Evolutionary conservation across 306 rosid genomes (phyloP).

Genomic region (Fragaria vesca): DNA sequence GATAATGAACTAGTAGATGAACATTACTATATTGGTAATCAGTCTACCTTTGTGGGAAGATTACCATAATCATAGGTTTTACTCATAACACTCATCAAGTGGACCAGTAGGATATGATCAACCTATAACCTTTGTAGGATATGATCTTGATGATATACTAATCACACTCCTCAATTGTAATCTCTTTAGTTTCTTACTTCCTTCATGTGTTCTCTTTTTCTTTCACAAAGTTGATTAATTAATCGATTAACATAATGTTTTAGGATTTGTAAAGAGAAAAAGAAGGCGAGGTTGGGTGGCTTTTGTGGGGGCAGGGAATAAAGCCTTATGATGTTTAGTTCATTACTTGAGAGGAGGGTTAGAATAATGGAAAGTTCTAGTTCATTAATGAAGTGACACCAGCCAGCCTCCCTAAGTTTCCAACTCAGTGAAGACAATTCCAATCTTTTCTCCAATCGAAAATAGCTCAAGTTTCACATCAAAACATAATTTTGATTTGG

Average conservation of each 20-base stretch:
- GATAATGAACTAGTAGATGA: background rate
- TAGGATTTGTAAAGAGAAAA: conserved; percentile 14
- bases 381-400: conserved; percentile 6
- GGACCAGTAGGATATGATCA: background rate
- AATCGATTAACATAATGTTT: background rate
- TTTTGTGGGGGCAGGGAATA: conserved; percentile 23
- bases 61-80: background rate
- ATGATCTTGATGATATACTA: background rate
- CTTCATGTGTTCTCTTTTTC: background rate
- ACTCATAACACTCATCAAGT: background rate
- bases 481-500: background rate
- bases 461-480: conserved; percentile 15
- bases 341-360: conserved; percentile 12
- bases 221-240: conserved; percentile 20
- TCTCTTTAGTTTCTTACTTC: background rate
- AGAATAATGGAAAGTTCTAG: background rate
- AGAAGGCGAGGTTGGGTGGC: conserved; percentile 8
- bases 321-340: conserved; percentile 9
- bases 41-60: background rate
- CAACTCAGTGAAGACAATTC: conserved; percentile 8
- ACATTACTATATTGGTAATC: background rate
- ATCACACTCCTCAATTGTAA: background rate
- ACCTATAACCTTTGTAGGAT: background rate
- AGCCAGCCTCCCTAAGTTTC: background rate
- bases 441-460: conserved; percentile 4